A percentile compares a stretch with the other conserved stretches of the same genome.
Evolutionary conservation across 139 green algal genomes (phyloP).

Genomic region (Chlorella sp.): DNA sequence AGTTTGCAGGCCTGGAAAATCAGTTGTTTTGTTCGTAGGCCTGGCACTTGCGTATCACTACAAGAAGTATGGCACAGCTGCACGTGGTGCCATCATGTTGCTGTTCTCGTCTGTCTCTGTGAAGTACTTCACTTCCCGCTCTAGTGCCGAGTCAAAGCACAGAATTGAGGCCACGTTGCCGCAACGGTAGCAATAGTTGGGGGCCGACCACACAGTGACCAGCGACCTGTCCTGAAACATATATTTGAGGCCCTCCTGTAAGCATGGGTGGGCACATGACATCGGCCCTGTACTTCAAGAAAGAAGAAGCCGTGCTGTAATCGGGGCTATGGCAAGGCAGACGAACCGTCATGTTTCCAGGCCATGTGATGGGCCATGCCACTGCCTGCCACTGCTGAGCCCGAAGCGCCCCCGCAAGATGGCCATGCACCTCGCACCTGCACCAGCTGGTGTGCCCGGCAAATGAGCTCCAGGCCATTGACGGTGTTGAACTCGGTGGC

Average conservation of each 20-base stretch:
- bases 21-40: background rate
- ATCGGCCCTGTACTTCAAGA: background rate
- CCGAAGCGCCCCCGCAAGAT: background rate
- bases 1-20: no score
- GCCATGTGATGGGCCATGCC: no score
- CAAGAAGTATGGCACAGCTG: conserved; percentile 87
- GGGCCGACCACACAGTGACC: conserved; percentile 98
- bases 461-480: conserved; percentile 97
- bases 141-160: conserved; percentile 93
- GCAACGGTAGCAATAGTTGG: conserved; percentile 99
- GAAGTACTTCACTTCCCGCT: conserved; percentile 88
- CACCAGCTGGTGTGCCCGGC: conserved; percentile 97
- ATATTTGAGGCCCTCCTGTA: conserved; percentile 97
- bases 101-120: conserved; percentile 96
- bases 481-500: conserved; percentile 96
- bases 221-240: conserved; percentile 91
- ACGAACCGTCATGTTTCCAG: background rate
- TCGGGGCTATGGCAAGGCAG: background rate
- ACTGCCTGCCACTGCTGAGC: no score
- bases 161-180: conserved; percentile 98
- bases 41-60: conserved; percentile 42
- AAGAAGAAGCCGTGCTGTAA: background rate
- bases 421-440: conserved; percentile 47
- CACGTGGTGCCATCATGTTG: conserved; percentile 89
- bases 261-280: background rate